A percentile compares a stretch with the other conserved stretches of the same genome.
phyloP scores from a whole-genome alignment of 2,329 filamentous ascomycete genomes.

The Phoma sp. region DNA sequence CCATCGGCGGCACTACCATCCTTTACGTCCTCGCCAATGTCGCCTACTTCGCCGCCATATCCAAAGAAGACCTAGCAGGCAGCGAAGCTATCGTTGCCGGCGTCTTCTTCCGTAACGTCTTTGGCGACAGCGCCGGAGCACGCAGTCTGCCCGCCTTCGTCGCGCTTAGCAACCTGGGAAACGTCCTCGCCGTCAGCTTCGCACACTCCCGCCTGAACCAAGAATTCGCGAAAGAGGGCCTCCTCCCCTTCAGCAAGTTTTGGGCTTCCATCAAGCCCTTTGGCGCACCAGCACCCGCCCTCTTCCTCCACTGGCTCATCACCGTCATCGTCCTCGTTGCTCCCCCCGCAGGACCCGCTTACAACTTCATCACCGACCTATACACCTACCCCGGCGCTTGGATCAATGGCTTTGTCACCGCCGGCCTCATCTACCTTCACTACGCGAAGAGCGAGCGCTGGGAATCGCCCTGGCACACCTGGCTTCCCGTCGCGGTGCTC shows the following conservation, averaged over 20 bases:
- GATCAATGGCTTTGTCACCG: constrained; percentile 47
- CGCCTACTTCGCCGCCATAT: constrained; percentile 68
- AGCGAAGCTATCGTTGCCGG: constrained; percentile 67
- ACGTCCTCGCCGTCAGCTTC: constrained; percentile 67
- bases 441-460: constrained; percentile 43
- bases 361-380: constrained; percentile 69
- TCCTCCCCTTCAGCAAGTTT: constrained; percentile 69
- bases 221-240: constrained; percentile 72
- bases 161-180: constrained; percentile 66
- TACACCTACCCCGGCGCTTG: constrained; percentile 47
- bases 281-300: constrained; percentile 60
- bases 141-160: constrained; percentile 58
- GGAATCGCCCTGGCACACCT: constrained; percentile 48
- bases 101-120: constrained; percentile 67
- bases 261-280: constrained; percentile 74
- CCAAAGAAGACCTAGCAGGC: constrained; percentile 62
- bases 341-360: constrained; percentile 70
- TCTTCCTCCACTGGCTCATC: constrained; percentile 70
- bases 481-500: constrained; percentile 43
- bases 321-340: constrained; percentile 70
- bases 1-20: constrained; percentile 63
- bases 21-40: constrained; percentile 70
- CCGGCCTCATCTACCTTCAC: constrained; percentile 46
- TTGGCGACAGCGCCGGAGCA: constrained; percentile 60
- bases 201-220: constrained; percentile 65